phyloP scores from a whole-genome alignment of 345 rosid genomes.

The Camelina laxa region DNA sequence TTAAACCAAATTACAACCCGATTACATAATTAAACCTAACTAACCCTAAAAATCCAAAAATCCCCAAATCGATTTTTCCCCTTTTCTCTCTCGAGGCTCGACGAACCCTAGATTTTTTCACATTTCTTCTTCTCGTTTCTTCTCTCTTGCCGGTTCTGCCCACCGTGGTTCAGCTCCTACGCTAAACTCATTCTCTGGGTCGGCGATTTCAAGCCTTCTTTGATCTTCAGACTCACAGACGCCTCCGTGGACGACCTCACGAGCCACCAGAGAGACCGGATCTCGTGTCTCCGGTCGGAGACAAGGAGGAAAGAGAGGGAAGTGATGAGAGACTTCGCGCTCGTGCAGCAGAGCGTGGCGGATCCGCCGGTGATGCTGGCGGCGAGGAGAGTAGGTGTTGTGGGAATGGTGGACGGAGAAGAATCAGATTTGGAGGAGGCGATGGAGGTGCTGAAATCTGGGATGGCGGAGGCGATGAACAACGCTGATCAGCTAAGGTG shows the following conservation, averaged over 20 bases:
- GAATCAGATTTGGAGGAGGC: slow-evolving; percentile 39
- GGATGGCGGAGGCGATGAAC: slow-evolving; percentile 43
- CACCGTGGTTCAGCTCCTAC: slow-evolving; percentile 43
- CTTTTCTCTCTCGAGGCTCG: no score
- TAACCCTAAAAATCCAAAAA: no score
- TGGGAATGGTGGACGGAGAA: slow-evolving; percentile 41
- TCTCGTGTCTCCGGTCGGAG: slow-evolving; percentile 27
- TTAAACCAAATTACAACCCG: no score
- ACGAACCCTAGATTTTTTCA: no score
- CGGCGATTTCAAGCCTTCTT: slow-evolving; percentile 43
- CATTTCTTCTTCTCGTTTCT: no score
- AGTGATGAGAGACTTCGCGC: slow-evolving; percentile 39
- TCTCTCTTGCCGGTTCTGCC: no score
- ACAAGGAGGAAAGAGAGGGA: slow-evolving; percentile 43
- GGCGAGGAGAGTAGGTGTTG: slow-evolving; percentile 37
- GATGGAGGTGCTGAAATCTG: slow-evolving; percentile 34
- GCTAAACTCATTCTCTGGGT: slow-evolving; percentile 43
- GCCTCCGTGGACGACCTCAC: slow-evolving; percentile 30
- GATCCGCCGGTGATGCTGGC: slow-evolving; percentile 45
- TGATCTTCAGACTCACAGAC: slow-evolving; percentile 31
- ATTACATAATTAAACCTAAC: no score
- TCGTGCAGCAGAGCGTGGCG: slow-evolving; percentile 46
- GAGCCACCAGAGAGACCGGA: slow-evolving; percentile 29
- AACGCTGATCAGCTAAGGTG: slow-evolving; percentile 41
- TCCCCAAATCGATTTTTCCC: no score